Conservation (phyloP, 176 grass and related monocot species). For the Dactylis glomerata region DNA sequence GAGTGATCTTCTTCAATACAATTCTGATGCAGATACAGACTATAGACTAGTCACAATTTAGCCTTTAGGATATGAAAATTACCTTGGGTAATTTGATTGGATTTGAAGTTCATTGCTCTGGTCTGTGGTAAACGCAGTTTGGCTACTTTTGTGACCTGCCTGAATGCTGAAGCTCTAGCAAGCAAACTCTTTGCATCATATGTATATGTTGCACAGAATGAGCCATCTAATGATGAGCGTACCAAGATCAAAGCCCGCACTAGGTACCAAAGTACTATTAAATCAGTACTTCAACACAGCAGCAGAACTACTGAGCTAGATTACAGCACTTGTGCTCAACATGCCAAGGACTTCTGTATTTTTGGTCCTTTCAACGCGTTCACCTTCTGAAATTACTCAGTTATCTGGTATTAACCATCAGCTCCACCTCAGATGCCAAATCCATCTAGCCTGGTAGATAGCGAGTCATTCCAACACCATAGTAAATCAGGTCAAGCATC, state of each 20-base stretch:
- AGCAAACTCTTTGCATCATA: background rate
- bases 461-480: conserved; percentile 15
- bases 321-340: background rate
- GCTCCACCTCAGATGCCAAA: conserved; percentile 27
- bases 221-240: background rate
- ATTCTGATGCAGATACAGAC: background rate
- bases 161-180: background rate
- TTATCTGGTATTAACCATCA: conserved; percentile 24
- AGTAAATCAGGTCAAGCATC: conserved; percentile 51
- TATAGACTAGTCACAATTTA: background rate
- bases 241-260: background rate
- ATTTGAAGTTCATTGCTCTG: background rate
- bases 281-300: background rate
- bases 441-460: conserved; percentile 14
- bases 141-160: background rate
- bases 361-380: background rate
- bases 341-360: background rate
- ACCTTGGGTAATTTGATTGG: background rate
- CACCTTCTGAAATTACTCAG: background rate
- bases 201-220: background rate
- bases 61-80: background rate
- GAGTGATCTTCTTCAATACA: background rate
- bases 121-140: background rate
- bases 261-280: background rate
- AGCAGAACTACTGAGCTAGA: background rate